Percentiles rank a stretch among this genome's conserved stretches.
Conservation (phyloP, 371 early-diverging fungal species). For the Blastocladiella emersonii region DNA sequence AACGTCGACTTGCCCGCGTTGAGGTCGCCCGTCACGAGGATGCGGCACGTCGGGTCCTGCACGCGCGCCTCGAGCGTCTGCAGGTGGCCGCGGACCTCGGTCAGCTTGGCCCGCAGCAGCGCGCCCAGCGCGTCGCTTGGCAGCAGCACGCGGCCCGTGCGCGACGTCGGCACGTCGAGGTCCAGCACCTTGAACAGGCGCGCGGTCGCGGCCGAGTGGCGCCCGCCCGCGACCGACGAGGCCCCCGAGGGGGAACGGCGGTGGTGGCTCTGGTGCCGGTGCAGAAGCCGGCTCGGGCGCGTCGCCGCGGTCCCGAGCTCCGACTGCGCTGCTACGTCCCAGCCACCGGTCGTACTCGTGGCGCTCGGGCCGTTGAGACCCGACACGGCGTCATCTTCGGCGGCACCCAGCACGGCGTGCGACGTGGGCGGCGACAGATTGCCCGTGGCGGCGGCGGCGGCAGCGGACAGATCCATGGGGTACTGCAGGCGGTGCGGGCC, state of each 20-base stretch:
- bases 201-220: background rate
- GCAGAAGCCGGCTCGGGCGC: too few relatives aligned
- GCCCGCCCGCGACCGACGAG: background rate
- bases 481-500: background rate
- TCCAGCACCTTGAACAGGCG: background rate
- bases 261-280: too few relatives aligned
- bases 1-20: conserved; percentile 95
- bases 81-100: conserved; percentile 42
- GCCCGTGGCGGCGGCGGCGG: too few relatives aligned
- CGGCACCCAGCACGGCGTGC: too few relatives aligned
- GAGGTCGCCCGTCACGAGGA: conserved; percentile 88
- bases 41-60: conserved; percentile 75
- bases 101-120: conserved; percentile 1
- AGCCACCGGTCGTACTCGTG: too few relatives aligned
- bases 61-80: conserved; percentile 67
- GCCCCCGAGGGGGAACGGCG: background rate
- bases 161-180: background rate
- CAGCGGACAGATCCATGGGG: background rate
- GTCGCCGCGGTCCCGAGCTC: too few relatives aligned
- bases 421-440: too few relatives aligned
- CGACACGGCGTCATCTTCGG: too few relatives aligned
- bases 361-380: too few relatives aligned
- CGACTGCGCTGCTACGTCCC: too few relatives aligned
- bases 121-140: background rate
- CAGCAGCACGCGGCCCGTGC: background rate